Evolutionary conservation across 2,329 filamentous ascomycete genomes (phyloP).

Genomic region (Xylaria sp.): DNA sequence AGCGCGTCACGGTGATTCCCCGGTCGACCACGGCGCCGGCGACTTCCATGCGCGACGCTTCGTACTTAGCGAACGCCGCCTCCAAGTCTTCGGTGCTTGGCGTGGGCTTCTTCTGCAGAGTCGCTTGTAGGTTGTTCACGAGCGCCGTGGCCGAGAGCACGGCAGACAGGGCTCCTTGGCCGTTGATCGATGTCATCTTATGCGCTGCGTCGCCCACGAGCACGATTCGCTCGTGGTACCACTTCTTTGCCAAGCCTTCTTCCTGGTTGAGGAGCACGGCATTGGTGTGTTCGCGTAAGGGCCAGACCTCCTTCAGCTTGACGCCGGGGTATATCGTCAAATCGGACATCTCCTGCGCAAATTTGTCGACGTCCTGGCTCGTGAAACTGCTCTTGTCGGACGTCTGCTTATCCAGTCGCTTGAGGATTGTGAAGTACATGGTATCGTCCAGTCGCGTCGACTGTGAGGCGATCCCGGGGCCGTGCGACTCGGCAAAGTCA

Average conservation of each 20-base stretch:
- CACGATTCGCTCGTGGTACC: conserved; percentile 48
- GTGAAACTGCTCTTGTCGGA: conserved; percentile 31
- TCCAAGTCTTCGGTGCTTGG: conserved; percentile 31
- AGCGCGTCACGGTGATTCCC: background rate
- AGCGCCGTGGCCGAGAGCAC: conserved; percentile 34
- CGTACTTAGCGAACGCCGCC: conserved; percentile 36
- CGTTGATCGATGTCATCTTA: conserved; percentile 40
- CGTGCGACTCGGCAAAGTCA: conserved; percentile 35
- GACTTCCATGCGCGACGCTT: conserved; percentile 16
- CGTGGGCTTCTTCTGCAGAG: conserved; percentile 19
- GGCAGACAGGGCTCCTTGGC: conserved; percentile 35
- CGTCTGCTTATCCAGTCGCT: conserved; percentile 23
- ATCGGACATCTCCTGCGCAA: conserved; percentile 34
- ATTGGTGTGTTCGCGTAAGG: conserved; percentile 12
- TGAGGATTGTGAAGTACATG: conserved; percentile 33
- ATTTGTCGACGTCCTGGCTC: conserved; percentile 30
- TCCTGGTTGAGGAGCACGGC: conserved; percentile 35
- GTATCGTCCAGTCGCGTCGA: conserved; percentile 18
- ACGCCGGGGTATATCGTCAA: conserved; percentile 35
- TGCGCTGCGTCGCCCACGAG: conserved; percentile 54
- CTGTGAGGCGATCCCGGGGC: conserved; percentile 35
- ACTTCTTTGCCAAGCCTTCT: conserved; percentile 39
- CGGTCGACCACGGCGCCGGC: conserved; percentile 8
- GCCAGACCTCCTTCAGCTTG: conserved; percentile 41
- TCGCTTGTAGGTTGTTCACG: conserved; percentile 36